Percentiles rank a stretch among this genome's conserved stretches.
Evolutionary conservation across 2,329 filamentous ascomycete species (phyloP).

Genomic region (Helicocarpus griseus): DNA sequence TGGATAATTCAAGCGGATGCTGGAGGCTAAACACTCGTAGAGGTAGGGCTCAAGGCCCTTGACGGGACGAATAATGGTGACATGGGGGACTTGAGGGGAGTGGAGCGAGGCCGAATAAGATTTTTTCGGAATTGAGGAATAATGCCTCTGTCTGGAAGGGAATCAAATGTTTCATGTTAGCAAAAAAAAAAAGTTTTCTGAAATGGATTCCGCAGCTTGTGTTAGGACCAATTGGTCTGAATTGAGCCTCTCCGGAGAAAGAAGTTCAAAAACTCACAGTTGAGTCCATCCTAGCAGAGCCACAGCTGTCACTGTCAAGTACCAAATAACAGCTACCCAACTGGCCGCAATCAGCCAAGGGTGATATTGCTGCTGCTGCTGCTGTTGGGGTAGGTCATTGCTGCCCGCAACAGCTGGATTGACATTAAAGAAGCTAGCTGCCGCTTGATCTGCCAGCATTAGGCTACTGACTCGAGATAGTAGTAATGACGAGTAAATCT

Average conservation of each 20-base stretch:
- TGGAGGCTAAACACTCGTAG: slow-evolving; percentile 84
- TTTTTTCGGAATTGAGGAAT: slow-evolving; percentile 36
- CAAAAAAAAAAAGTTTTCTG: no score
- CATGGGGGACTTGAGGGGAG: slow-evolving; percentile 54
- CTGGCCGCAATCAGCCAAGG: slow-evolving; percentile 32
- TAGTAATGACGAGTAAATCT: background rate
- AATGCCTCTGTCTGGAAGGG: slow-evolving; percentile 43
- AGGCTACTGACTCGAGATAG: background rate
- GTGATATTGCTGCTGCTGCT: slow-evolving; percentile 4
- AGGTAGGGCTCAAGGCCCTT: slow-evolving; percentile 85
- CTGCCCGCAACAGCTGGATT: slow-evolving; percentile 9
- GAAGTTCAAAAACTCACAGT: no score
- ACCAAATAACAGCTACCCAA: slow-evolving; percentile 46
- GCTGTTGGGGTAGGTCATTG: slow-evolving; percentile 6
- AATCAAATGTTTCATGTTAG: background rate
- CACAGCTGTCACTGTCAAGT: slow-evolving; percentile 44
- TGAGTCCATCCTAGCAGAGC: slow-evolving; percentile 50
- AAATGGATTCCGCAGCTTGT: no score
- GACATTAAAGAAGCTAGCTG: slow-evolving; percentile 7
- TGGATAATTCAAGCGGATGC: slow-evolving; percentile 76
- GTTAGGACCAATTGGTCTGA: no score
- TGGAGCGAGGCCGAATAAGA: slow-evolving; percentile 32
- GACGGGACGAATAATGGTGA: slow-evolving; percentile 86
- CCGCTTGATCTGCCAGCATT: slow-evolving; percentile 2
- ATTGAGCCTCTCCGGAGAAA: no score